These are phyloP conservation scores for Apiospora marii DNA, from an alignment of 2,329 filamentous ascomycete species.

Conservation along the genomic window DNA sequence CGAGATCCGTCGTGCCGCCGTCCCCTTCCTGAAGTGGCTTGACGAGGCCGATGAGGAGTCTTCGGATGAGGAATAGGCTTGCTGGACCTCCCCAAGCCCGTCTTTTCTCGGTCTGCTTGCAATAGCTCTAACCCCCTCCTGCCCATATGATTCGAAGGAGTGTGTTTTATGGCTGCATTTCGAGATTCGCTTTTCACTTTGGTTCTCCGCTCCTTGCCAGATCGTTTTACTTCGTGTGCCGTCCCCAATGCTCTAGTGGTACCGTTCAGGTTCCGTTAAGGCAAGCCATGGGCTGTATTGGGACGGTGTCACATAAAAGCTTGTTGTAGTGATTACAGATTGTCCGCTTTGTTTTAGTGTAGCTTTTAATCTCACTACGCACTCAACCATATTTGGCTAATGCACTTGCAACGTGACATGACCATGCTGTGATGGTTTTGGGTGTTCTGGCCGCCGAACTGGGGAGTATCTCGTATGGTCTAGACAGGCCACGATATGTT, in stretches of 20 bases:
- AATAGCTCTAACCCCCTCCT: neutral
- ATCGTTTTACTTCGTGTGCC: conserved; percentile 1
- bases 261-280: neutral
- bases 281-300: neutral
- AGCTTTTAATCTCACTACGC: conserved; percentile 7
- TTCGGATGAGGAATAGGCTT: conserved; percentile 62
- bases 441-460: neutral
- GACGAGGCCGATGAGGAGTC: conserved; percentile 83
- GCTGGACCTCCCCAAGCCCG: neutral
- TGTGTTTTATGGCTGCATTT: neutral
- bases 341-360: conserved; percentile 10
- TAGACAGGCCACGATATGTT: neutral
- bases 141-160: neutral
- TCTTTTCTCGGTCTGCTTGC: neutral
- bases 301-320: conserved; percentile 18
- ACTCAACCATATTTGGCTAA: neutral
- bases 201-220: conserved; percentile 11
- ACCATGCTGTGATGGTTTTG: neutral
- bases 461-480: neutral
- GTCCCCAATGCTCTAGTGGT: neutral
- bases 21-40: conserved; percentile 95
- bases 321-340: conserved; percentile 9
- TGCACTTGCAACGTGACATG: neutral
- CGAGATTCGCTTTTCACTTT: neutral
- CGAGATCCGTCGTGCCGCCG: conserved; percentile 94